These are phyloP conservation scores for Hanseniaspora nectarophila DNA, from an alignment of 805 yeast genomes.

Conservation along the genomic window DNA sequence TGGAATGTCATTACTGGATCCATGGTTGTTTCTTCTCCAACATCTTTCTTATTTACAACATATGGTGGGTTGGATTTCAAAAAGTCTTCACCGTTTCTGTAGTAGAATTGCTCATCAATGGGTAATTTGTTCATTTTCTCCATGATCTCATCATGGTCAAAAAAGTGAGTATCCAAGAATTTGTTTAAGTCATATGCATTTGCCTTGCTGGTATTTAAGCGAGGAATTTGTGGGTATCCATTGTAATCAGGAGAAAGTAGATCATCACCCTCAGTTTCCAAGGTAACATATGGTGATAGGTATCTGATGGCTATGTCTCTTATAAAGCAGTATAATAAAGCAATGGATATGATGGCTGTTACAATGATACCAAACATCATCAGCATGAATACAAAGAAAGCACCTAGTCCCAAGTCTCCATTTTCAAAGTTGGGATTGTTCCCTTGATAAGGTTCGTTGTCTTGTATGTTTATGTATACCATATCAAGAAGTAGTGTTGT, in stretches of 20 bases:
- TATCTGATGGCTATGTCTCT: conserved; percentile 16
- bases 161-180: conserved; percentile 43
- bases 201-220: conserved; percentile 15
- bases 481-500: not conserved
- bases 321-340: conserved; percentile 16
- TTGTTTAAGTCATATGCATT: conserved; percentile 38
- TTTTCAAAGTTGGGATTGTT: not conserved
- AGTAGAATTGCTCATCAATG: conserved; percentile 31
- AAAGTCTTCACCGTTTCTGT: conserved; percentile 32
- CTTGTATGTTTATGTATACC: not conserved
- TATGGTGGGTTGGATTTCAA: conserved; percentile 35
- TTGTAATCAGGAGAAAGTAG: conserved; percentile 3
- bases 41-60: conserved; percentile 26
- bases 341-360: conserved; percentile 15
- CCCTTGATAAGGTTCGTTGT: not conserved
- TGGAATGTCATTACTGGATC: conserved; percentile 30
- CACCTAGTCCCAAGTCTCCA: conserved; percentile 1
- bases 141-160: conserved; percentile 33
- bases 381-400: conserved; percentile 7
- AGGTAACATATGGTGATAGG: conserved; percentile 14
- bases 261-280: conserved; percentile 6
- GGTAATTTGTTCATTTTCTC: conserved; percentile 54
- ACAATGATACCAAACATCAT: conserved; percentile 16
- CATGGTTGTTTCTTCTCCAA: conserved; percentile 20
- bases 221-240: conserved; percentile 7